Evolutionary conservation across 129 eudicot species (phyloP).

Genomic region (Lonicera japonica): DNA sequence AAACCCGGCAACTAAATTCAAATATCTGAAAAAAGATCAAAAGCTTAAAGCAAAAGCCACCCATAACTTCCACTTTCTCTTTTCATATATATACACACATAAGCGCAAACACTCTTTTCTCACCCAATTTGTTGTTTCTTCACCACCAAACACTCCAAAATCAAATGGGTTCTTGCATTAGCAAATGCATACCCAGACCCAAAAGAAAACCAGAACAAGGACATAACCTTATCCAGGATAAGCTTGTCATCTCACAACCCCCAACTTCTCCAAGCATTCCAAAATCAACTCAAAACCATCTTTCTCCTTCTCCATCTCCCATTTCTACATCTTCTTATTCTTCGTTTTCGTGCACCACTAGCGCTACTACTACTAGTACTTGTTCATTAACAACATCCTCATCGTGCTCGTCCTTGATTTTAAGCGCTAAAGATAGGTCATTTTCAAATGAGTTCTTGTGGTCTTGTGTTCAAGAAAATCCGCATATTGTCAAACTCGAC

Average conservation of each 20-base stretch:
- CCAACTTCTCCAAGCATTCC: too few relatives aligned
- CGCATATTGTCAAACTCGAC: slow-evolving; percentile 25
- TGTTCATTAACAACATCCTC: slow-evolving; percentile 23
- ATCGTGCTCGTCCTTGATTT: slow-evolving; percentile 31
- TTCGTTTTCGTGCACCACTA: slow-evolving; percentile 22
- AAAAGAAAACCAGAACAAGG: slow-evolving; percentile 19
- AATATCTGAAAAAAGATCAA: slow-evolving; percentile 26
- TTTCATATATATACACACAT: slow-evolving; percentile 18
- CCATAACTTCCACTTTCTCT: slow-evolving; percentile 16
- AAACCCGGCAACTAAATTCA: slow-evolving; percentile 51
- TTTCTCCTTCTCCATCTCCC: slow-evolving; percentile 32
- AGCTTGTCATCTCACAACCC: slow-evolving; percentile 62
- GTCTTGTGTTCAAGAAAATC: slow-evolving; percentile 50
- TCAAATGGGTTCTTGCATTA: slow-evolving; percentile 80
- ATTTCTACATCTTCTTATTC: slow-evolving; percentile 30
- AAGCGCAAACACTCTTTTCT: slow-evolving; percentile 2
- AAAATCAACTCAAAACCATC: slow-evolving; percentile 14
- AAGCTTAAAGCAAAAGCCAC: slow-evolving; percentile 31
- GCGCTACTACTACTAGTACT: neutral
- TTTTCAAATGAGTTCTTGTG: slow-evolving; percentile 52
- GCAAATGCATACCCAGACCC: slow-evolving; percentile 67
- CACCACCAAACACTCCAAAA: neutral
- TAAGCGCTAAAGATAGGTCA: slow-evolving; percentile 31
- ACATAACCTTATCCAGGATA: slow-evolving; percentile 39
- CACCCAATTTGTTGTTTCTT: neutral